Percentiles rank a stretch among this genome's conserved stretches.
These are phyloP conservation scores for Aspergillus campestris DNA, from an alignment of 495 filamentous ascomycete species.

Conservation along the genomic window DNA sequence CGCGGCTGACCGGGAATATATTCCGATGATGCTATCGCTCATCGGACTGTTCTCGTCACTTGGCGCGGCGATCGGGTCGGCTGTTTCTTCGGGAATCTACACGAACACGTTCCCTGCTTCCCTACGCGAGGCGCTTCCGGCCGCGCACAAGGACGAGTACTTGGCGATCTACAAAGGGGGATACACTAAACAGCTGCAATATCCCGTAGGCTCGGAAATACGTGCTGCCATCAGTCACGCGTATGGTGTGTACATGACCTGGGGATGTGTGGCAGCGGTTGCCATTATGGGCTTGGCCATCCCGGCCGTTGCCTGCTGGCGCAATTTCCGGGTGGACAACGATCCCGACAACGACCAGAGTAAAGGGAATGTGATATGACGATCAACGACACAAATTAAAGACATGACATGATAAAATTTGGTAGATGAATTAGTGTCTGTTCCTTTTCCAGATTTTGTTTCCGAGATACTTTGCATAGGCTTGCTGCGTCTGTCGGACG, in stretches of 20 bases:
- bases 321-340: conserved; percentile 7
- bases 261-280: conserved; percentile 36
- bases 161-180: conserved; percentile 33
- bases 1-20: conserved; percentile 44
- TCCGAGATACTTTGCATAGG: too few relatives aligned
- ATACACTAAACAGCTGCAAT: conserved; percentile 35
- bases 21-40: conserved; percentile 59
- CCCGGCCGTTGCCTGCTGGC: conserved; percentile 8
- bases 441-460: too few relatives aligned
- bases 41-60: conserved; percentile 50
- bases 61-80: conserved; percentile 54
- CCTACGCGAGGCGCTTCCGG: conserved; percentile 32
- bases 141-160: conserved; percentile 30
- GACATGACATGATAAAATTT: too few relatives aligned
- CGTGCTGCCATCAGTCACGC: conserved; percentile 40
- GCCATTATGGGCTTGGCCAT: neutral
- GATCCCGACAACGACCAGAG: conserved; percentile 2
- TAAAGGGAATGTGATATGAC: conserved; percentile 9
- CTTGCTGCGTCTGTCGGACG: too few relatives aligned
- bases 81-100: conserved; percentile 56
- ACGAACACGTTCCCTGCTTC: conserved; percentile 47
- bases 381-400: too few relatives aligned
- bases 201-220: conserved; percentile 33
- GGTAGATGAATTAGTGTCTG: too few relatives aligned
- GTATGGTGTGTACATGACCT: conserved; percentile 36